phyloP scores from a whole-genome alignment of 106 monocot genomes.

The Dioscorea zingiberensis region DNA sequence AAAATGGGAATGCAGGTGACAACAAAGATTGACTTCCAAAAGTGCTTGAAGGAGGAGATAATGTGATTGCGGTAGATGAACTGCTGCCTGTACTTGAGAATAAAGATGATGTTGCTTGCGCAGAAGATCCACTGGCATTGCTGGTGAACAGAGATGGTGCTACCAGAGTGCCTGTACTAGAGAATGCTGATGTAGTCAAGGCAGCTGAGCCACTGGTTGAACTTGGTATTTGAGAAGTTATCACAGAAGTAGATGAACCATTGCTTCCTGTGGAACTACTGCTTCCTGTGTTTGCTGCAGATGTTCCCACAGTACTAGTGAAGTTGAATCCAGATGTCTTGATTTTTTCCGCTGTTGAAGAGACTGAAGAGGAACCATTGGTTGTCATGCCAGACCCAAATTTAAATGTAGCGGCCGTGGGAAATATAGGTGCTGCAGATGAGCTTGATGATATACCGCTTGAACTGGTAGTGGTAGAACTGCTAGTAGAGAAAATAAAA shows the following conservation, averaged over 20 bases:
- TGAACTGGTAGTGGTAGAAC: not conserved
- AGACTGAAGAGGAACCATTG: not conserved
- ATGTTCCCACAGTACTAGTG: conserved; percentile 6
- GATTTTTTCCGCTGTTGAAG: conserved; percentile 6
- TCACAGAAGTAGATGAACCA: not conserved
- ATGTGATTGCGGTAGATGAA: not conserved
- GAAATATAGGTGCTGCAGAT: conserved; percentile 16
- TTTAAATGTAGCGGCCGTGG: conserved; percentile 12
- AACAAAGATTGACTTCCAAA: not conserved
- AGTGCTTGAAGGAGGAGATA: not conserved
- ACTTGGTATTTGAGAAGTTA: not conserved
- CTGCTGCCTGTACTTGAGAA: not conserved
- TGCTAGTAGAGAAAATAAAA: conserved; percentile 6
- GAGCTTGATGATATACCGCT: conserved; percentile 6
- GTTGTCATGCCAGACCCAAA: conserved; percentile 5
- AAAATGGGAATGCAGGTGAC: not conserved
- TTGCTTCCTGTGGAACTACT: conserved; percentile 14
- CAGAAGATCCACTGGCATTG: conserved; percentile 6
- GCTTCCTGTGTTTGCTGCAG: conserved; percentile 2
- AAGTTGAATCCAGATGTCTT: conserved; percentile 15
- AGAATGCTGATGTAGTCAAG: not conserved
- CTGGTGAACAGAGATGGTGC: conserved; percentile 14
- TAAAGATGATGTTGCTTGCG: conserved; percentile 8
- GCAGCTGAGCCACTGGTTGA: not conserved
- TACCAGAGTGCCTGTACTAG: conserved; percentile 7